Conservation (phyloP, 768 basidiomycete genomes). For the Psilocybe cubensis region DNA sequence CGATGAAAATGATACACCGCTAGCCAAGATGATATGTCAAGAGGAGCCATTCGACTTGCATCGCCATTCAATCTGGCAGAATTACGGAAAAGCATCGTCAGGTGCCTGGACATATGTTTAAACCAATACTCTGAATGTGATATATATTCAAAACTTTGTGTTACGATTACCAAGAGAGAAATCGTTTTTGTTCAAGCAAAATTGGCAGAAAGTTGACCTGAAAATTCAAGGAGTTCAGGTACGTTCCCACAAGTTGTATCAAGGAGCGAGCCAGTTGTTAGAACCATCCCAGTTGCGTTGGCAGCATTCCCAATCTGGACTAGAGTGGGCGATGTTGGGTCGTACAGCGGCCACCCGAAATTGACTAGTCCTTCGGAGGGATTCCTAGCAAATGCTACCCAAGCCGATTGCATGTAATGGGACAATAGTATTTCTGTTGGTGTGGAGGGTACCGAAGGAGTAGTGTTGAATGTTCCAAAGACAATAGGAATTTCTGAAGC, state of each 20-base stretch:
- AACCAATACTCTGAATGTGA: too few relatives aligned
- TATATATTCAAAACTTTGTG: too few relatives aligned
- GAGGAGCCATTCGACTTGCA: too few relatives aligned
- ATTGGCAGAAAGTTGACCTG: background rate
- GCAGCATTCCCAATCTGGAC: slow-evolving; percentile 22
- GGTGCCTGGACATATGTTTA: too few relatives aligned
- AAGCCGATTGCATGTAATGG: slow-evolving; percentile 37
- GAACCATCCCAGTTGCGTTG: slow-evolving; percentile 21
- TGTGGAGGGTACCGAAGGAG: slow-evolving; percentile 24
- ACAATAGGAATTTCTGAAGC: slow-evolving; percentile 42
- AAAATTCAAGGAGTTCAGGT: slow-evolving; percentile 3
- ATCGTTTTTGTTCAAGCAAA: background rate
- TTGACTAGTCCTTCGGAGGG: slow-evolving; percentile 31
- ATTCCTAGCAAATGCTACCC: slow-evolving; percentile 48
- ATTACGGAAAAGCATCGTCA: too few relatives aligned
- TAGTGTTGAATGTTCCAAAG: slow-evolving; percentile 38
- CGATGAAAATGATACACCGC: too few relatives aligned
- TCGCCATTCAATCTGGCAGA: too few relatives aligned
- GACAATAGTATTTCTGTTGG: slow-evolving; percentile 33
- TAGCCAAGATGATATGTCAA: too few relatives aligned
- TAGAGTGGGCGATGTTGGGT: slow-evolving; percentile 13
- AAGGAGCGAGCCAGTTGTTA: slow-evolving; percentile 15
- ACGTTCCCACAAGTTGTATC: slow-evolving; percentile 15
- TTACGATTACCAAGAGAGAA: too few relatives aligned
- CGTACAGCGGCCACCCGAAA: slow-evolving; percentile 21